phyloP scores from a whole-genome alignment of 2,329 filamentous ascomycete species.

The Aspergillus versicolor region DNA sequence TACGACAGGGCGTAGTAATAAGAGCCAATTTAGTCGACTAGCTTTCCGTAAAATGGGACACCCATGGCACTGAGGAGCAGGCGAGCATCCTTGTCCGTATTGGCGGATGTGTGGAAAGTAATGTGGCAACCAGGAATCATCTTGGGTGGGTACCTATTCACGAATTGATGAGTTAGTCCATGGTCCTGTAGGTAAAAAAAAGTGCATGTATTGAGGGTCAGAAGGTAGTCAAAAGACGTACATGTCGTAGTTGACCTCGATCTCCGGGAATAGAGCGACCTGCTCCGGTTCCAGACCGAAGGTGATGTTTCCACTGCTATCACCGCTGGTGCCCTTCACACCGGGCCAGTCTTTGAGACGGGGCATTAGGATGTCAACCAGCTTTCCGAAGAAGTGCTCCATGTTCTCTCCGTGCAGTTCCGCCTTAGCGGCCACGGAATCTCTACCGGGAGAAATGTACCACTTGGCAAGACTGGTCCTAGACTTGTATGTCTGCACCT shows the following conservation, averaged over 20 bases:
- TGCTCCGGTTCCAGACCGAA: constrained; percentile 76
- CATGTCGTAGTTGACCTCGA: constrained; percentile 91
- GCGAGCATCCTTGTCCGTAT: constrained; percentile 79
- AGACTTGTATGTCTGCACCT: constrained; percentile 67
- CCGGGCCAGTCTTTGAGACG: constrained; percentile 96
- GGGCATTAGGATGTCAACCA: constrained; percentile 85
- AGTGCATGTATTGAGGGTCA: constrained; percentile 5
- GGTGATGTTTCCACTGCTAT: constrained; percentile 81
- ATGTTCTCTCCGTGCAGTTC: constrained; percentile 77
- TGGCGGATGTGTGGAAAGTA: constrained; percentile 79
- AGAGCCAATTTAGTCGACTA: constrained; percentile 48
- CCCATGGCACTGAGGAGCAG: constrained; percentile 71
- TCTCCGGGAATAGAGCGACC: constrained; percentile 84
- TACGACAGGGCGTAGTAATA: not conserved
- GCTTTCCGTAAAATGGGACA: constrained; percentile 79
- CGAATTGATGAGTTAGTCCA: not conserved
- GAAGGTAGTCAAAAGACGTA: constrained; percentile 51
- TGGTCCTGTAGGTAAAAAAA: not conserved
- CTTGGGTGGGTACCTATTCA: constrained; percentile 59
- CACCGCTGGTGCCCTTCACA: constrained; percentile 72
- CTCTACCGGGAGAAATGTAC: constrained; percentile 68
- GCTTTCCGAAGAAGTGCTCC: constrained; percentile 86
- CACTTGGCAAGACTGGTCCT: constrained; percentile 73
- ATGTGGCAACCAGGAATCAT: constrained; percentile 86
- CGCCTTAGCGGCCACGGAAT: constrained; percentile 69